Conservation (phyloP, 371 early-diverging fungal species). For the Catenaria anguillulae region DNA sequence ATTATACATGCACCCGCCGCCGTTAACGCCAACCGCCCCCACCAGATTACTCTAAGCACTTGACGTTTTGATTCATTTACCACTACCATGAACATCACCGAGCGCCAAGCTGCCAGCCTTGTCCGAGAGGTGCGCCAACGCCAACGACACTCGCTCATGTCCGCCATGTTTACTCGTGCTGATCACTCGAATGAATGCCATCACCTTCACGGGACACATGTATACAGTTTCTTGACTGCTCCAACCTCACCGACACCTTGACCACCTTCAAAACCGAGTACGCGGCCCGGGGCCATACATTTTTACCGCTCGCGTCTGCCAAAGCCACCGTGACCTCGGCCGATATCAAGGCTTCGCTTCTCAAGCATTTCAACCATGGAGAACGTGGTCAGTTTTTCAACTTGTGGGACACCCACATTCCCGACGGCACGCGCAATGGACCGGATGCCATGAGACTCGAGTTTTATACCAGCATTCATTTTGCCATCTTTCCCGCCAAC, state of each 20-base stretch:
- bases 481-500: constrained; percentile 30
- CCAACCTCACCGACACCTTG: neutral
- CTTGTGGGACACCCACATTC: constrained; percentile 27
- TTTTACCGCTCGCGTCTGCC: neutral
- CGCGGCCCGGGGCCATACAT: neutral
- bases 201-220: neutral
- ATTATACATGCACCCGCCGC: too few relatives aligned
- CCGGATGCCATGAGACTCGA: constrained; percentile 24
- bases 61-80: too few relatives aligned
- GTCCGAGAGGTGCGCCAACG: constrained; percentile 3
- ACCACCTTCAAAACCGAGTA: neutral
- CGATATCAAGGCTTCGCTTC: neutral
- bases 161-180: too few relatives aligned
- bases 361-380: constrained; percentile 19
- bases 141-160: too few relatives aligned
- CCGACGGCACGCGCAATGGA: constrained; percentile 7
- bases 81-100: neutral
- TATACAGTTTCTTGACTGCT: neutral
- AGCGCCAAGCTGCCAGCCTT: neutral
- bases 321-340: neutral
- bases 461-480: constrained; percentile 28
- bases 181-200: neutral
- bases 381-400: constrained; percentile 23
- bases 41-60: too few relatives aligned
- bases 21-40: too few relatives aligned